phyloP scores from a whole-genome alignment of 305 asterid species.

The Ajuga reptans region DNA sequence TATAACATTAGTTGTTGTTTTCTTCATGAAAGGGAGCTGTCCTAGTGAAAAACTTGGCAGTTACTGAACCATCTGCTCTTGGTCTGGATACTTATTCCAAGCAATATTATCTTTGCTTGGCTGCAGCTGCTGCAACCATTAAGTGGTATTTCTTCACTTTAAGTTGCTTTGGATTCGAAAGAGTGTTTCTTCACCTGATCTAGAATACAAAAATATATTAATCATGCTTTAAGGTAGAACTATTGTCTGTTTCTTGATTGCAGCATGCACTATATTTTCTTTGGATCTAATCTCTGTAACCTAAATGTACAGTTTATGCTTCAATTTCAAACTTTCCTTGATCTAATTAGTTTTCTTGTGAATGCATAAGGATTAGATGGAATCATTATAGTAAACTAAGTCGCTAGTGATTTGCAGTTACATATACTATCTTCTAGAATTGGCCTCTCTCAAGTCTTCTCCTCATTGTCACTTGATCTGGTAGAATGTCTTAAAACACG shows the following conservation, averaged over 20 bases:
- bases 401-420: background rate
- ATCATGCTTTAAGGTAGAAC: conserved; percentile 2
- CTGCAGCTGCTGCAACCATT: conserved; percentile 90
- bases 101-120: conserved; percentile 94
- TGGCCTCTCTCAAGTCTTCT: conserved; percentile 16
- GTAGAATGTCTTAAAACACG: conserved; percentile 8
- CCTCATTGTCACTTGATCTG: background rate
- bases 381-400: conserved; percentile 9
- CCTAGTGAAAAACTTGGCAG: conserved; percentile 75
- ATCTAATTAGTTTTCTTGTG: conserved; percentile 3
- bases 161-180: conserved; percentile 15
- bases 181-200: conserved; percentile 17
- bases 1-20: conserved; percentile 26
- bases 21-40: conserved; percentile 59
- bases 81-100: conserved; percentile 81
- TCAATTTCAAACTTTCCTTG: background rate
- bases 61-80: conserved; percentile 93
- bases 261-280: conserved; percentile 14
- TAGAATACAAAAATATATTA: background rate
- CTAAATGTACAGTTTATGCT: conserved; percentile 8
- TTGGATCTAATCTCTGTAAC: background rate
- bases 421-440: background rate
- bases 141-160: conserved; percentile 60
- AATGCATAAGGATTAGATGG: background rate
- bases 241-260: background rate